Conservation (phyloP, 2,329 filamentous ascomycete species). For the Diaporthe citriasiana region DNA sequence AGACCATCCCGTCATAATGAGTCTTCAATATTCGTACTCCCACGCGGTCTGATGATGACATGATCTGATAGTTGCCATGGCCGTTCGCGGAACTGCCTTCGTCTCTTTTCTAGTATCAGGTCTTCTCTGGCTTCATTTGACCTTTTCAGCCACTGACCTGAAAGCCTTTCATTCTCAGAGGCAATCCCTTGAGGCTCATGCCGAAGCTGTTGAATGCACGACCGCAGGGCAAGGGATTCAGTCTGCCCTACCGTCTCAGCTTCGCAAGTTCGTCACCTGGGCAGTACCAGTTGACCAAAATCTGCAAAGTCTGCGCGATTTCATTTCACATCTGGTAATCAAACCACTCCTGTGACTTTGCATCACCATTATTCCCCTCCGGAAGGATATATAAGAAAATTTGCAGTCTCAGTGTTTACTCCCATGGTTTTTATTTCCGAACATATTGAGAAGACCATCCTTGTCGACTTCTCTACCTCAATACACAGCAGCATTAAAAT, state of each 20-base stretch:
- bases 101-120: not conserved
- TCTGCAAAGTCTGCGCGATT: not conserved
- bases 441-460: too few species aligned
- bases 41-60: not conserved
- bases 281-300: too few species aligned
- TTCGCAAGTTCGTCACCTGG: not conserved
- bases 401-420: too few species aligned
- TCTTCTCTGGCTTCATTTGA: not conserved
- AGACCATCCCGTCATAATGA: not conserved
- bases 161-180: not conserved
- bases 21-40: not conserved
- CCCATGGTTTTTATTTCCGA: too few species aligned
- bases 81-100: too few species aligned
- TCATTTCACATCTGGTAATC: too few species aligned
- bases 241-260: not conserved
- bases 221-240: not conserved
- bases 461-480: too few species aligned
- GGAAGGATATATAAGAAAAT: too few species aligned
- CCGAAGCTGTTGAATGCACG: not conserved
- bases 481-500: too few species aligned
- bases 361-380: too few species aligned
- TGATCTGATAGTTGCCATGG: too few species aligned
- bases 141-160: not conserved
- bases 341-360: too few species aligned
- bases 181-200: not conserved